Conservation (phyloP, 129 eudicot species). For the Saussurea involucrata region DNA sequence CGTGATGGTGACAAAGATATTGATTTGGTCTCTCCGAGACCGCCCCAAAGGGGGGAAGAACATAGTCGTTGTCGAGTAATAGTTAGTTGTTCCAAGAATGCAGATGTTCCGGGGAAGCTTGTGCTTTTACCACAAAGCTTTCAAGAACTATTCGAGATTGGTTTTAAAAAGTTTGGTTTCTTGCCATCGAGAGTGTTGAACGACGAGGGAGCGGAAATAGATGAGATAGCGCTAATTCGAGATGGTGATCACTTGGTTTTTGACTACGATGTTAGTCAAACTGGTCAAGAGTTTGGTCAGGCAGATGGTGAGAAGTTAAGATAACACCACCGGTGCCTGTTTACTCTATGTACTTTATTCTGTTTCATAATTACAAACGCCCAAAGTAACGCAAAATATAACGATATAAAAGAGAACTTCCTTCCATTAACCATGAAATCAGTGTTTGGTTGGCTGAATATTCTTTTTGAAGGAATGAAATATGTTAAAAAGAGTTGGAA, state of each 20-base stretch:
- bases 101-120: conserved; percentile 64
- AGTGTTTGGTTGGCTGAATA: background rate
- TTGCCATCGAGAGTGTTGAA: conserved; percentile 37
- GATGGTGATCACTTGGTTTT: conserved; percentile 88
- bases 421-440: background rate
- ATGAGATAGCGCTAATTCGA: conserved; percentile 66
- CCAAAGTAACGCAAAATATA: background rate
- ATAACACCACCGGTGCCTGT: conserved; percentile 7
- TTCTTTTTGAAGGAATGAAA: too few relatives aligned
- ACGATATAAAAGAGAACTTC: background rate
- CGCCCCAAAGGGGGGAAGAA: conserved; percentile 10
- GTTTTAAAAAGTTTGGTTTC: conserved; percentile 54
- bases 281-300: background rate
- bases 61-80: conserved; percentile 40
- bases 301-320: conserved; percentile 18
- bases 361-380: background rate
- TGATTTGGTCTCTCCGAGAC: conserved; percentile 32
- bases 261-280: conserved; percentile 23
- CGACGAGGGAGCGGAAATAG: conserved; percentile 72
- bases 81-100: conserved; percentile 65
- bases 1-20: conserved; percentile 28
- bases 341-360: background rate
- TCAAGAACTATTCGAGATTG: conserved; percentile 44
- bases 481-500: too few relatives aligned
- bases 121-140: conserved; percentile 72